These are phyloP conservation scores for Chalciporus piperatus DNA, from an alignment of 768 basidiomycete species.

Conservation along the genomic window DNA sequence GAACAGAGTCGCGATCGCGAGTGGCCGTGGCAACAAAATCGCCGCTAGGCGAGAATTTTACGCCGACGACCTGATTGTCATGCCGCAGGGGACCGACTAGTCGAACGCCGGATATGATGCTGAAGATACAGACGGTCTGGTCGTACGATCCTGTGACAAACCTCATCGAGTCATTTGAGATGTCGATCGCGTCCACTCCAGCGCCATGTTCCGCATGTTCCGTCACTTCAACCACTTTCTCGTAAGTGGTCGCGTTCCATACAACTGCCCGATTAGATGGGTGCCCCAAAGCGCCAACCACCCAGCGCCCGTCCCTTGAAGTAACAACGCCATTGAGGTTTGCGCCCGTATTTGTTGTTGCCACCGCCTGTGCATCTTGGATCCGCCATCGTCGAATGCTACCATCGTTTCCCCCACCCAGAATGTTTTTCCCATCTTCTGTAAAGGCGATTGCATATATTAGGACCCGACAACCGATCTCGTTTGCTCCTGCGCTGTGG, in stretches of 20 bases:
- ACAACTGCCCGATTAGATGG: background rate
- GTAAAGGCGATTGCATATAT: background rate
- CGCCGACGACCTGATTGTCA: background rate
- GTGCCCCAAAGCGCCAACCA: background rate
- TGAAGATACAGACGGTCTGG: background rate
- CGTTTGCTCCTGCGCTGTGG: background rate
- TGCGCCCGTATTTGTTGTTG: background rate
- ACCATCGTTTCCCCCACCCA: background rate
- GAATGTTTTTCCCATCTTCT: background rate
- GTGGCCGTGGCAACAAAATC: background rate
- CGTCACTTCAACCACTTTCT: background rate
- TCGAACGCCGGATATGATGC: background rate
- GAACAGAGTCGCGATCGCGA: background rate
- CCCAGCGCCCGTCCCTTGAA: background rate
- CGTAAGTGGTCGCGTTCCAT: background rate
- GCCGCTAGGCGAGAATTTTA: constrained; percentile 3
- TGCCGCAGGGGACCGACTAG: constrained; percentile 1
- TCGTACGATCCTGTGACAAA: background rate
- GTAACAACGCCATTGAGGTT: background rate
- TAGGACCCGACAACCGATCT: background rate
- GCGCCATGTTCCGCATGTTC: background rate
- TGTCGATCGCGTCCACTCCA: background rate
- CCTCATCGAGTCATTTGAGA: background rate
- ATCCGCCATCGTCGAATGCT: background rate
- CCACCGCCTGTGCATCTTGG: background rate